Percentiles rank a stretch among this genome's conserved stretches.
Conservation (phyloP, 768 basidiomycete species). For the Pisolithus orientalis region DNA sequence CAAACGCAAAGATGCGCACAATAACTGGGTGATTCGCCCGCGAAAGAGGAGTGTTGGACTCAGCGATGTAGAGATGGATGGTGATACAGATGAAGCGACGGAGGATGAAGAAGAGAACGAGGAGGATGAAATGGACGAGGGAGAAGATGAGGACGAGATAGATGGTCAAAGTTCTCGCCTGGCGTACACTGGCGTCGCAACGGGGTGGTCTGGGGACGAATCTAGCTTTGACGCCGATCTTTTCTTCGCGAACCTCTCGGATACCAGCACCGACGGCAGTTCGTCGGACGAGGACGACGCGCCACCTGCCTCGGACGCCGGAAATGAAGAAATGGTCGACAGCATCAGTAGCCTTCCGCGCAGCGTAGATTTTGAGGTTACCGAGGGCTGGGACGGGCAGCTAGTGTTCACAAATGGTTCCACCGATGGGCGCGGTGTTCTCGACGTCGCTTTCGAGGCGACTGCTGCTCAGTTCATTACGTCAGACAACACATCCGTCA, state of each 20-base stretch:
- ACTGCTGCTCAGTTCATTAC: constrained; percentile 45
- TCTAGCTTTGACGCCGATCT: constrained; percentile 77
- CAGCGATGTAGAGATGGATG: constrained; percentile 60
- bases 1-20: constrained; percentile 35
- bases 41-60: constrained; percentile 64
- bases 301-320: constrained; percentile 30
- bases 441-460: constrained; percentile 70
- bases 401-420: constrained; percentile 65
- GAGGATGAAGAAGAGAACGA: constrained; percentile 57
- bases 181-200: constrained; percentile 58
- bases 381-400: constrained; percentile 71
- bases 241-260: constrained; percentile 76
- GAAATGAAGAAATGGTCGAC: constrained; percentile 15
- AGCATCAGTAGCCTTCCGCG: constrained; percentile 34
- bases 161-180: constrained; percentile 35
- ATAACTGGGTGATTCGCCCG: constrained; percentile 65
- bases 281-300: constrained; percentile 40
- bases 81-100: constrained; percentile 50
- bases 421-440: constrained; percentile 40
- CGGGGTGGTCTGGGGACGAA: constrained; percentile 76
- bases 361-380: constrained; percentile 48
- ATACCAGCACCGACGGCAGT: constrained; percentile 35
- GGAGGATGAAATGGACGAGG: constrained; percentile 30
- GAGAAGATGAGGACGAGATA: constrained; percentile 41
- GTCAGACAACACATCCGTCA: constrained; percentile 42